Percentiles rank a stretch among this genome's conserved stretches.
These are phyloP conservation scores for Oropetium thomaeum DNA, from an alignment of 176 grass and related monocot genomes.

Conservation along the genomic window DNA sequence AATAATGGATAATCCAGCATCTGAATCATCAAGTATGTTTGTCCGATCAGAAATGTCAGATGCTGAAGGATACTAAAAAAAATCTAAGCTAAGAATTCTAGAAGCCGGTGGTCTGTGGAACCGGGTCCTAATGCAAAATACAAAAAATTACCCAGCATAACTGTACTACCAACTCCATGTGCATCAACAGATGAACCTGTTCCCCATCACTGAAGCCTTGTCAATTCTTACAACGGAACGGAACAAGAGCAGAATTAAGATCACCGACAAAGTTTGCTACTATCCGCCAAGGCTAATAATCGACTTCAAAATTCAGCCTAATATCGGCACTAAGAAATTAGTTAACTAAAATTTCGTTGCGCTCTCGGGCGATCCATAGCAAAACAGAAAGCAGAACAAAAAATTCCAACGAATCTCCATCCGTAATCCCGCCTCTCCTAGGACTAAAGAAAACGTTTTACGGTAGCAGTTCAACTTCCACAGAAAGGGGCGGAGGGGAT, in stretches of 20 bases:
- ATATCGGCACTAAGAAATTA: background rate
- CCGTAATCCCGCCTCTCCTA: background rate
- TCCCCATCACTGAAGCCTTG: background rate
- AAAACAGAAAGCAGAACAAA: background rate
- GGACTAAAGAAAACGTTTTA: background rate
- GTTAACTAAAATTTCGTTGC: background rate
- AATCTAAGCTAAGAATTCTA: background rate
- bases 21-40: background rate
- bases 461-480: background rate
- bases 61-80: background rate
- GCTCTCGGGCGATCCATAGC: background rate
- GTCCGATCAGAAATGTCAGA: background rate
- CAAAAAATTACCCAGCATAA: background rate
- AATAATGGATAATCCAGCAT: slow-evolving; percentile 1
- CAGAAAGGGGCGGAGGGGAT: background rate
- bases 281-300: background rate
- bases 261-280: background rate
- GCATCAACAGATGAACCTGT: background rate
- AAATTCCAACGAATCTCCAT: background rate
- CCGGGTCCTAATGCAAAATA: background rate
- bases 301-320: background rate
- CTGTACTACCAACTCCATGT: background rate
- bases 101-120: background rate
- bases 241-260: background rate
- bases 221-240: background rate